Evolutionary conservation across 306 rosid species (phyloP).

Genomic region (Senna tora): DNA sequence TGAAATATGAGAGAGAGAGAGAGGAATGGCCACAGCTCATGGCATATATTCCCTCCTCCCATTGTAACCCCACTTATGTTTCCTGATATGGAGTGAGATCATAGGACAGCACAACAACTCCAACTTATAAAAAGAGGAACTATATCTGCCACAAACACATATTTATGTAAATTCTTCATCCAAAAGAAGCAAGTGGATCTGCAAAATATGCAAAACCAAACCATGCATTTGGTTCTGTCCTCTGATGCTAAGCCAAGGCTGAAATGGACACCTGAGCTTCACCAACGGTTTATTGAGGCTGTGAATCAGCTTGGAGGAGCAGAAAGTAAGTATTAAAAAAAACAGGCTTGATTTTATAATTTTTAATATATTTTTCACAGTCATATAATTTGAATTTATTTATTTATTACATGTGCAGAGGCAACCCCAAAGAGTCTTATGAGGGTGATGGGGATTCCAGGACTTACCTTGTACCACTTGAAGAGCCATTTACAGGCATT

Average conservation of each 20-base stretch:
- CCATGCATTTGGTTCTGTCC: conserved; percentile 85
- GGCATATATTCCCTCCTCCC: conserved; percentile 94
- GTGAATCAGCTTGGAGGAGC: conserved; percentile 89
- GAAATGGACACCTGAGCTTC: conserved; percentile 94
- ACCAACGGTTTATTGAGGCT: conserved; percentile 81
- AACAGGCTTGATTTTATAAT: not conserved
- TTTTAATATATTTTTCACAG: conserved; percentile 27
- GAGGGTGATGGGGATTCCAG: conserved; percentile 90
- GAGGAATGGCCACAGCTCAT: conserved; percentile 66
- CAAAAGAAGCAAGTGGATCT: conserved; percentile 44
- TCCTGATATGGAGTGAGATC: conserved; percentile 97
- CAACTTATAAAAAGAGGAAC: conserved; percentile 62
- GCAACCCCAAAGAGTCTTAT: conserved; percentile 95
- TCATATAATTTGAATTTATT: not conserved
- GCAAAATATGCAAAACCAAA: conserved; percentile 71
- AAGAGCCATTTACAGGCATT: conserved; percentile 98
- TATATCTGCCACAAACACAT: conserved; percentile 49
- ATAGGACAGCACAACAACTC: conserved; percentile 62
- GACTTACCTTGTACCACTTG: conserved; percentile 90
- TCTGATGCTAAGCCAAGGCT: conserved; percentile 96
- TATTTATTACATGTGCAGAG: conserved; percentile 53
- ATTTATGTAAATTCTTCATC: conserved; percentile 50
- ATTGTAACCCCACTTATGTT: conserved; percentile 90
- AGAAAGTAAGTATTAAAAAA: conserved; percentile 66
- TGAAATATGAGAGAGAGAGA: conserved; percentile 40